Percentiles rank a stretch among this genome's conserved stretches.
phyloP scores from a whole-genome alignment of 2,329 filamentous ascomycete genomes.

The Botrytis byssoidea region DNA sequence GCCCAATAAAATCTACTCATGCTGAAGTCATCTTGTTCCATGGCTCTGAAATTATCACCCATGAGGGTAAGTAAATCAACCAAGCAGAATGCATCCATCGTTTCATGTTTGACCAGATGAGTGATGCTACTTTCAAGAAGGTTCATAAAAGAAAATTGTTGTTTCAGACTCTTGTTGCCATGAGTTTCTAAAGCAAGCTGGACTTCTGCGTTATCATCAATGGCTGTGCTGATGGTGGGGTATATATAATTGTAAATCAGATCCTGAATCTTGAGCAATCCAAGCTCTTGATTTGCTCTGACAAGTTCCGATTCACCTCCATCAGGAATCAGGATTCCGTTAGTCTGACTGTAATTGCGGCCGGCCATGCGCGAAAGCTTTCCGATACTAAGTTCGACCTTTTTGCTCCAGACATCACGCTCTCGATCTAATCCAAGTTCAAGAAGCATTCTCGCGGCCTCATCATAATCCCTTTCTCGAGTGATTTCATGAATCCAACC shows the following conservation, averaged over 20 bases:
- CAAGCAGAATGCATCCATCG: slow-evolving; percentile 62
- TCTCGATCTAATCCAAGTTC: slow-evolving; percentile 70
- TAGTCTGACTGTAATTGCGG: slow-evolving; percentile 43
- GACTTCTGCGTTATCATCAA: slow-evolving; percentile 77
- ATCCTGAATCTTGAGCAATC: slow-evolving; percentile 71
- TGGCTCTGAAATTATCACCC: slow-evolving; percentile 42
- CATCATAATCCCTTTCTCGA: slow-evolving; percentile 69
- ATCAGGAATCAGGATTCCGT: slow-evolving; percentile 32
- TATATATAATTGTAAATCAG: slow-evolving; percentile 69
- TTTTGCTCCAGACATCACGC: slow-evolving; percentile 85
- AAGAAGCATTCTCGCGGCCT: slow-evolving; percentile 70
- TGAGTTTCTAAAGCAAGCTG: slow-evolving; percentile 68
- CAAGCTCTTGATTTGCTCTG: slow-evolving; percentile 34
- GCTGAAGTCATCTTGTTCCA: slow-evolving; percentile 47
- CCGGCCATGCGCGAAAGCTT: slow-evolving; percentile 77
- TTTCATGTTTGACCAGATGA: slow-evolving; percentile 68
- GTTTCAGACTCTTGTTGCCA: slow-evolving; percentile 51
- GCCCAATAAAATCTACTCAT: slow-evolving; percentile 65
- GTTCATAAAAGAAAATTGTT: slow-evolving; percentile 64
- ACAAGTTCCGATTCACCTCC: slow-evolving; percentile 41
- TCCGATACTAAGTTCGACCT: slow-evolving; percentile 84
- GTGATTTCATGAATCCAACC: slow-evolving; percentile 94
- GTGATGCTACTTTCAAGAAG: slow-evolving; percentile 70
- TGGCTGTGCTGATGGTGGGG: slow-evolving; percentile 64
- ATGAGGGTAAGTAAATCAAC: slow-evolving; percentile 82